Conservation (phyloP, 305 asterid species). For the Fraxinus latifolia region DNA sequence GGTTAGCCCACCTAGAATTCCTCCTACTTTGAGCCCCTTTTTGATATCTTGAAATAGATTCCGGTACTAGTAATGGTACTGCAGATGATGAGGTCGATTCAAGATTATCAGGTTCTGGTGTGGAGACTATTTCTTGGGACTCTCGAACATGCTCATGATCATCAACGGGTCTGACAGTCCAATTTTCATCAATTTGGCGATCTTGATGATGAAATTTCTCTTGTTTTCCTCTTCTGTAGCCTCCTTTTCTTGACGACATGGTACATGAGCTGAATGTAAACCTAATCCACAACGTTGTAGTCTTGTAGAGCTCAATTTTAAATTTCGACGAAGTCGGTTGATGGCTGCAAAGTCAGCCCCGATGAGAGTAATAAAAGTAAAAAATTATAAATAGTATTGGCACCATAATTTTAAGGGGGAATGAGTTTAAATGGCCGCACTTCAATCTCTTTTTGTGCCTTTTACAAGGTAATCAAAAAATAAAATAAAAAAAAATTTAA, state of each 20-base stretch:
- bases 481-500: too few species aligned
- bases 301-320: background rate
- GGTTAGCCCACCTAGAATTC: constrained; percentile 29
- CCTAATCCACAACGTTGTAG: background rate
- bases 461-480: too few species aligned
- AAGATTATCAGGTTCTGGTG: background rate
- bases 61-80: constrained; percentile 10
- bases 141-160: constrained; percentile 12
- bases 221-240: constrained; percentile 21
- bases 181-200: constrained; percentile 18
- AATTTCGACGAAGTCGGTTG: background rate
- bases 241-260: constrained; percentile 30
- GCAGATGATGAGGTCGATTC: constrained; percentile 18
- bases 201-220: constrained; percentile 1
- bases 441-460: too few species aligned
- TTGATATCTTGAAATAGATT: constrained; percentile 5
- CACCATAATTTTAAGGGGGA: background rate
- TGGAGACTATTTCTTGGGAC: background rate
- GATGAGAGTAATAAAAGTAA: background rate
- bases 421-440: too few species aligned
- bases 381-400: background rate
- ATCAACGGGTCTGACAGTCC: constrained; percentile 24
- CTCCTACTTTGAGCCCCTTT: constrained; percentile 19
- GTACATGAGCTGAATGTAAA: background rate
- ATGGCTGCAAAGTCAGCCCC: background rate